Conservation (phyloP, 331 rosid genomes). For the Telfairia occidentalis region DNA sequence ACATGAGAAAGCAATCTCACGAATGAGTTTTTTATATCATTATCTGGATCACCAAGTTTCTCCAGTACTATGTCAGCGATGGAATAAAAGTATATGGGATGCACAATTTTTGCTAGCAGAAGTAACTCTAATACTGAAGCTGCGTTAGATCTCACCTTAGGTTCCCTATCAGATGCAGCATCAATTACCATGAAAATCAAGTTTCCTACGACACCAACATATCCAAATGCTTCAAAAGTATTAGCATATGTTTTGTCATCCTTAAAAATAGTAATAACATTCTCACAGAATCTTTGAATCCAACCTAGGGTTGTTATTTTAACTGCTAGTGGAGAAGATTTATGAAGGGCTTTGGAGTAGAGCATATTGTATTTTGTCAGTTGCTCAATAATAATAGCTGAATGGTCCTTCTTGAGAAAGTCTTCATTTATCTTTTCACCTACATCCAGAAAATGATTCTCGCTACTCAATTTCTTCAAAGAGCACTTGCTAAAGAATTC, state of each 20-base stretch:
- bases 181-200: slow-evolving; percentile 56
- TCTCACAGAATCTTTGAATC: slow-evolving; percentile 62
- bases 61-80: slow-evolving; percentile 68
- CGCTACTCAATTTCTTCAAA: slow-evolving; percentile 24
- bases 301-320: slow-evolving; percentile 60
- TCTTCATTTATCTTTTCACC: slow-evolving; percentile 20
- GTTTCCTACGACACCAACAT: slow-evolving; percentile 41
- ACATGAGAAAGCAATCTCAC: slow-evolving; percentile 53
- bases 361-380: slow-evolving; percentile 43
- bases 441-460: slow-evolving; percentile 22
- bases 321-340: slow-evolving; percentile 65
- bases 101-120: slow-evolving; percentile 69
- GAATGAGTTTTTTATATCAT: slow-evolving; percentile 51
- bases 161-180: slow-evolving; percentile 69
- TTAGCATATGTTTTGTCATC: slow-evolving; percentile 24
- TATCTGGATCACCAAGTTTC: slow-evolving; percentile 83
- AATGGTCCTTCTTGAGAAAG: slow-evolving; percentile 24
- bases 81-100: slow-evolving; percentile 56
- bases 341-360: slow-evolving; percentile 51
- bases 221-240: slow-evolving; percentile 35
- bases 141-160: slow-evolving; percentile 69
- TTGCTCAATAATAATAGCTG: slow-evolving; percentile 41
- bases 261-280: slow-evolving; percentile 38
- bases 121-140: slow-evolving; percentile 62
- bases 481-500: slow-evolving; percentile 58